Evolutionary conservation across 257 asterid genomes (phyloP), one percentile per base, ranked within the genome.

Genomic region (Forsythia viridissima): DNA sequence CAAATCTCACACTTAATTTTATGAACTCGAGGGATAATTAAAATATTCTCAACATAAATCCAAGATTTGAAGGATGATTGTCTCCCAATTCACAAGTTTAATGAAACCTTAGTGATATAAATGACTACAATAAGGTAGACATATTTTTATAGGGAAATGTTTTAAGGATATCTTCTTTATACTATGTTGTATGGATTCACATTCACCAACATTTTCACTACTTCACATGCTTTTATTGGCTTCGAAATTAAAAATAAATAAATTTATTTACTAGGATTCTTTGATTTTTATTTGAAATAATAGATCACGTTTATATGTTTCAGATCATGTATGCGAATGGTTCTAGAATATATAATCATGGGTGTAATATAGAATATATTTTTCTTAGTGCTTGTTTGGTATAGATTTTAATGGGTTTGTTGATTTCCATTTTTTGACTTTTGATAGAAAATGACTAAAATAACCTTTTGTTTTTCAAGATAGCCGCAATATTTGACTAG

Each of bases 71-170:
- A 48, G 59, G 59, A 48, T 30, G 69, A 41, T 57, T 81, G 87
- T 85, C 89, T 81, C 89, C 91, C 61, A 73, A 67, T 78, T 79
- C 71, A 72, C 65, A 73, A 42, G 38, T 30, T 78, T 44, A 41
- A 77, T 68, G 24, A 80, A 72, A 44, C 77, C 16, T 43, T 16
- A 65, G 52, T 67, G 65, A 48, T 57, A 48, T 57, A 61, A 67
- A 79, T 84, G 84, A 76, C 84, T 72, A 79, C 84, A 55, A 67
- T 52, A 40, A n/a, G 78, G 76, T 75, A 73, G 88, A 79, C 88
- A 82, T 72, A 1, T 59, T 51, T 71, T 78, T 78, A 72, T 79
- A 41, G 89, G 82, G 77, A 85, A 73, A 70, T 74, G 37, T 79
- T 18, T 40, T 15, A 1, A 30, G 34, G 34, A 30, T 30, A 30